A percentile compares a stretch with the other conserved stretches of the same genome.
These are phyloP conservation scores for Phoma sp. DNA, from an alignment of 2,329 filamentous ascomycete genomes.

Conservation along the genomic window DNA sequence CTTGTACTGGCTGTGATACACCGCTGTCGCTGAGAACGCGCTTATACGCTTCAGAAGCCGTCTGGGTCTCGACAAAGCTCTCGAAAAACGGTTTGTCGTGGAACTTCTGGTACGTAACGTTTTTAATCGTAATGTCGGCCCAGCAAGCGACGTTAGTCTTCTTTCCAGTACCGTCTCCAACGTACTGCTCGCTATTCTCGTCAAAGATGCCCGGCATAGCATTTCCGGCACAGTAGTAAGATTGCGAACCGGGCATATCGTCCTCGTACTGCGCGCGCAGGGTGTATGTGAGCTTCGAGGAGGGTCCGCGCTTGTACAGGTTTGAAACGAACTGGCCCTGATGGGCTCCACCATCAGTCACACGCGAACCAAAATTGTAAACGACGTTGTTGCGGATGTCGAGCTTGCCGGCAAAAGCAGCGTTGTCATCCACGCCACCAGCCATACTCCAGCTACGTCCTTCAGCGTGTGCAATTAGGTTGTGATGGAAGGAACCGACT, in stretches of 20 bases:
- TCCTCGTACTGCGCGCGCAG: conserved; percentile 42
- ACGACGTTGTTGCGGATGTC: conserved; percentile 49
- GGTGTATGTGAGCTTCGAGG: conserved; percentile 36
- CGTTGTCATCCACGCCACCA: conserved; percentile 40
- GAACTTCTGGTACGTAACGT: conserved; percentile 42
- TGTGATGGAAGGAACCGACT: conserved; percentile 47
- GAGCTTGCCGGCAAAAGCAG: conserved; percentile 40
- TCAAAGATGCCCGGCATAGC: conserved; percentile 41
- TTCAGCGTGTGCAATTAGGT: conserved; percentile 52
- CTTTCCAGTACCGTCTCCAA: conserved; percentile 30
- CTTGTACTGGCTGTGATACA: conserved; percentile 38
- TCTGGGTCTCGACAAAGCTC: conserved; percentile 37
- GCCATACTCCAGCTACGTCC: conserved; percentile 48
- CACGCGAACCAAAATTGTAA: conserved; percentile 45
- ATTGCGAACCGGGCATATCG: conserved; percentile 40
- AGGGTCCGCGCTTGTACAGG: conserved; percentile 44
- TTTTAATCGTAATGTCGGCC: conserved; percentile 37
- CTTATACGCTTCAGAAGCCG: conserved; percentile 46
- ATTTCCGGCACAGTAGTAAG: conserved; percentile 46
- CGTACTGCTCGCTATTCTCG: conserved; percentile 35
- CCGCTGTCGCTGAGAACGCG: conserved; percentile 45
- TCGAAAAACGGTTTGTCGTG: conserved; percentile 38
- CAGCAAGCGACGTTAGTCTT: conserved; percentile 37
- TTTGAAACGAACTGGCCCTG: conserved; percentile 46
- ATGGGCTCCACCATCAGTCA: conserved; percentile 44